Evolutionary conservation across 176 grass and related monocot species (phyloP).

Genomic region (Eragrostis curvula): DNA sequence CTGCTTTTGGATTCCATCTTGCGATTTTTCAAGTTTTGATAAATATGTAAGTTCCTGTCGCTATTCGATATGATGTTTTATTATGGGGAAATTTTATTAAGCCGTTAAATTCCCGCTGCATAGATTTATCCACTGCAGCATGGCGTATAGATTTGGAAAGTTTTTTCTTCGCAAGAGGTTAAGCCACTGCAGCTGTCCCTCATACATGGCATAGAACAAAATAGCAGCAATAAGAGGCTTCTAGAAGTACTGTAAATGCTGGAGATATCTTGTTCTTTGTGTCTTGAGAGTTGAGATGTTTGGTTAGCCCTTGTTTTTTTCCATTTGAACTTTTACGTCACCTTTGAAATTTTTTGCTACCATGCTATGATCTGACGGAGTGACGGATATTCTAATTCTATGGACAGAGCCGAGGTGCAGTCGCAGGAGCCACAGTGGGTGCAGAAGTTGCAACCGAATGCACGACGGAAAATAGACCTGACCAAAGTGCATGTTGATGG

Average conservation of each 20-base stretch:
- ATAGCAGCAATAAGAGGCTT: neutral
- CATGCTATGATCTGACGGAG: constrained; percentile 3
- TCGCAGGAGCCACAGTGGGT: neutral
- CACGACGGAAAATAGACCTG: neutral
- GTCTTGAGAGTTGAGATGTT: neutral
- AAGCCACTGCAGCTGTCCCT: neutral
- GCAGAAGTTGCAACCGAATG: neutral
- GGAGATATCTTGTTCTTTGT: neutral
- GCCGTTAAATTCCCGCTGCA: neutral
- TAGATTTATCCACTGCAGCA: neutral
- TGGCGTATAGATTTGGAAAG: neutral
- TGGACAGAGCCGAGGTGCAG: neutral
- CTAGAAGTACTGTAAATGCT: neutral
- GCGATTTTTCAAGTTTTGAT: constrained; percentile 3
- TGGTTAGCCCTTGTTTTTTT: neutral
- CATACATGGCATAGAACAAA: constrained; percentile 22
- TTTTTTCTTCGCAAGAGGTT: neutral
- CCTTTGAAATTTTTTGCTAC: neutral
- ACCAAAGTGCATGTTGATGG: neutral
- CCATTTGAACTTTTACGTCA: neutral
- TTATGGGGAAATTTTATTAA: neutral
- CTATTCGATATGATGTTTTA: too few relatives aligned
- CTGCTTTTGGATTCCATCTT: neutral
- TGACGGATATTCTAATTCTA: neutral
- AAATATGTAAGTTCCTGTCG: too few relatives aligned